phyloP scores from a whole-genome alignment of 805 yeast species.

The Millerago galiae region DNA sequence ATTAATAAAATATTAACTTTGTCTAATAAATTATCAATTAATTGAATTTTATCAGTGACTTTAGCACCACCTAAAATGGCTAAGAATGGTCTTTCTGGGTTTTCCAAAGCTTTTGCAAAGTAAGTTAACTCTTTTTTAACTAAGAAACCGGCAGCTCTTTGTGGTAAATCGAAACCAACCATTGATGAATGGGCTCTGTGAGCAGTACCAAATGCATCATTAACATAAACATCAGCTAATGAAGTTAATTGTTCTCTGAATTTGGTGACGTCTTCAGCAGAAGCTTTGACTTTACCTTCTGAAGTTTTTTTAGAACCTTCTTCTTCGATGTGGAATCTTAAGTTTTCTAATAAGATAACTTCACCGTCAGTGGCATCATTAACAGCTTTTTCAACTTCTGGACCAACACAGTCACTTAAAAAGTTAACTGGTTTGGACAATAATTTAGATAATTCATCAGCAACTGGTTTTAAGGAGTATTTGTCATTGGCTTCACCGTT shows the following conservation, averaged over 20 bases:
- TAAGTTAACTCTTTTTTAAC: slow-evolving; percentile 95
- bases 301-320: slow-evolving; percentile 91
- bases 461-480: slow-evolving; percentile 91
- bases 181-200: slow-evolving; percentile 99
- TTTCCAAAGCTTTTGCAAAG: slow-evolving; percentile 97
- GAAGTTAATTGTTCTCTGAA: slow-evolving; percentile 89
- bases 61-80: slow-evolving; percentile 99
- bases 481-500: slow-evolving; percentile 85
- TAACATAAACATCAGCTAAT: slow-evolving; percentile 93
- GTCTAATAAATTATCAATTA: slow-evolving; percentile 93
- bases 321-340: slow-evolving; percentile 97
- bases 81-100: slow-evolving; percentile 96
- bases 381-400: slow-evolving; percentile 77
- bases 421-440: slow-evolving; percentile 72
- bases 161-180: slow-evolving; percentile 95
- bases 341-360: slow-evolving; percentile 89
- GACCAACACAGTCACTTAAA: slow-evolving; percentile 89
- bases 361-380: slow-evolving; percentile 70
- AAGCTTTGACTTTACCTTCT: slow-evolving; percentile 92
- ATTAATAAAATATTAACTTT: slow-evolving; percentile 91
- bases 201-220: slow-evolving; percentile 99
- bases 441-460: slow-evolving; percentile 77
- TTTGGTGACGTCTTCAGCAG: slow-evolving; percentile 70
- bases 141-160: slow-evolving; percentile 98
- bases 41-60: slow-evolving; percentile 97